phyloP scores from a whole-genome alignment of 2,329 filamentous ascomycete genomes.

The Blastomyces parvus region DNA sequence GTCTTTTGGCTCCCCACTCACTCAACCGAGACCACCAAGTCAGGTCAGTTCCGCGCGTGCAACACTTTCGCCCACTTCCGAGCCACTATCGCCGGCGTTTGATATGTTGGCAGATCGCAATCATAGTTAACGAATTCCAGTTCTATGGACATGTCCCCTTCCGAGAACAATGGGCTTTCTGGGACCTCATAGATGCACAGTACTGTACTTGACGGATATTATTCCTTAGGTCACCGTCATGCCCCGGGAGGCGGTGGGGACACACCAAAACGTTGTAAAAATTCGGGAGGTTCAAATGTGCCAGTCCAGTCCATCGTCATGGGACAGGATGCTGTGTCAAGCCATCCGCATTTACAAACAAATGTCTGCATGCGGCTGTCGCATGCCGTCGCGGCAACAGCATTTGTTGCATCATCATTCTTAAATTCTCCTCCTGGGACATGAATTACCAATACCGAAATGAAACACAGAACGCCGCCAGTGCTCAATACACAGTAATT shows the following conservation, averaged over 20 bases:
- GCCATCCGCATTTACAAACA: neutral
- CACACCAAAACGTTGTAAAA: neutral
- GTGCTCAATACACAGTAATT: neutral
- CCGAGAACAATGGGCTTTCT: neutral
- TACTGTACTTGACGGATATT: neutral
- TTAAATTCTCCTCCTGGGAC: slow-evolving; percentile 1
- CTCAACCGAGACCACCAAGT: neutral
- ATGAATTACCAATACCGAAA: neutral
- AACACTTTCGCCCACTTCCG: neutral
- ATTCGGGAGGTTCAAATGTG: neutral
- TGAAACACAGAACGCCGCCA: neutral
- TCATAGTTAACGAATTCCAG: neutral
- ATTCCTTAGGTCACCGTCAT: neutral
- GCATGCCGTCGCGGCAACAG: neutral
- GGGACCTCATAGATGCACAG: neutral
- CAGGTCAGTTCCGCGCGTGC: neutral
- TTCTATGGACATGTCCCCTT: neutral
- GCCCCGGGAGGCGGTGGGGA: neutral
- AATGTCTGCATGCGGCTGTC: neutral
- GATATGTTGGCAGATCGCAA: slow-evolving; percentile 4
- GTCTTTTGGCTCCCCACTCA: neutral
- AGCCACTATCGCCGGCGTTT: neutral
- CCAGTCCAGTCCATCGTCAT: neutral
- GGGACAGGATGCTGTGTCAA: neutral
- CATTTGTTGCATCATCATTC: neutral